These are phyloP conservation scores for Persicaria maculosa DNA, from an alignment of 148 eudicot genomes.

Conservation along the genomic window DNA sequence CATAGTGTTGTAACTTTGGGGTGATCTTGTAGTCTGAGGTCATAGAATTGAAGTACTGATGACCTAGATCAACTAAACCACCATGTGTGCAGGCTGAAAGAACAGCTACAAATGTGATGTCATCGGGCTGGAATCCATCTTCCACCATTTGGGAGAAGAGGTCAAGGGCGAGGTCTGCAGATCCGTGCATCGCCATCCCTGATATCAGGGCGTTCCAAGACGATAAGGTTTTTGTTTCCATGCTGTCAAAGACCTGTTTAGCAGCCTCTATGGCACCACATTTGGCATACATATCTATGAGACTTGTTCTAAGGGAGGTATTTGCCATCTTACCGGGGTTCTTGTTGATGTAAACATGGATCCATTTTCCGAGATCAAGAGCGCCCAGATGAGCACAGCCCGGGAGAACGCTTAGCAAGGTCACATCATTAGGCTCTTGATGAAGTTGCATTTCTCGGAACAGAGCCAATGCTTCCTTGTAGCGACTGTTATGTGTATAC, in stretches of 20 bases:
- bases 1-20: slow-evolving; percentile 46
- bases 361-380: slow-evolving; percentile 60
- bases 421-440: slow-evolving; percentile 39
- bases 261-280: slow-evolving; percentile 51
- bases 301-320: slow-evolving; percentile 32
- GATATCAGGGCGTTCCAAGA: slow-evolving; percentile 51
- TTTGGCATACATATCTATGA: slow-evolving; percentile 67
- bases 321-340: slow-evolving; percentile 22
- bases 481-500: slow-evolving; percentile 34
- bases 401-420: slow-evolving; percentile 41
- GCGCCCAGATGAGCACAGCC: slow-evolving; percentile 57
- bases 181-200: slow-evolving; percentile 52
- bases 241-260: slow-evolving; percentile 31
- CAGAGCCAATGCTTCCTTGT: slow-evolving; percentile 40
- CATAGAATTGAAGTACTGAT: slow-evolving; percentile 36
- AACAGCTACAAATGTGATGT: slow-evolving; percentile 51
- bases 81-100: slow-evolving; percentile 56
- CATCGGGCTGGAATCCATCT: slow-evolving; percentile 41
- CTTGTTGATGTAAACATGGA: slow-evolving; percentile 40
- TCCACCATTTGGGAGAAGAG: slow-evolving; percentile 33
- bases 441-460: slow-evolving; percentile 40
- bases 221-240: slow-evolving; percentile 21
- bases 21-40: slow-evolving; percentile 25
- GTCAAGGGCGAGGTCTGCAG: slow-evolving; percentile 27
- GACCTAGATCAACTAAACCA: slow-evolving; percentile 49